These are phyloP conservation scores for Sisymbrium altissimum DNA, from an alignment of 345 rosid species.

Conservation along the genomic window DNA sequence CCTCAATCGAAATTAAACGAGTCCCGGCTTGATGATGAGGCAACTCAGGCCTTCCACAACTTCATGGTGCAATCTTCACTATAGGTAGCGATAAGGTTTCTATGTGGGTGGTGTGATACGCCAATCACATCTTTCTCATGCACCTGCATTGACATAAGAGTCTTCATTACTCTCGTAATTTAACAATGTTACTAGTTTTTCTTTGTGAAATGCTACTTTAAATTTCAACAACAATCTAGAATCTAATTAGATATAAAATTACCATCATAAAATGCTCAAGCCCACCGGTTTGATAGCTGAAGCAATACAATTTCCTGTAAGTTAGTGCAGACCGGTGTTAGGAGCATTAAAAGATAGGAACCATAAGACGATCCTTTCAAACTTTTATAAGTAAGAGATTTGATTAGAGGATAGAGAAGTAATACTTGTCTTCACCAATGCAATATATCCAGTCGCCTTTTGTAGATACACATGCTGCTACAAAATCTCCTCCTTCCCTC, in stretches of 20 bases:
- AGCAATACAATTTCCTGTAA: constrained; percentile 85
- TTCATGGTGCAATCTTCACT: constrained; percentile 63
- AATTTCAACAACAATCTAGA: not conserved
- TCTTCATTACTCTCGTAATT: not conserved
- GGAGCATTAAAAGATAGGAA: not conserved
- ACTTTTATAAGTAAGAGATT: not conserved
- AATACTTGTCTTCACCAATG: constrained; percentile 83
- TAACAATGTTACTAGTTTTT: not conserved
- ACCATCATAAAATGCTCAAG: constrained; percentile 98
- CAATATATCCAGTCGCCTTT: constrained; percentile 98
- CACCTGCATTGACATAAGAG: constrained; percentile 58
- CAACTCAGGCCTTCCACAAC: constrained; percentile 37
- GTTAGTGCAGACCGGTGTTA: constrained; percentile 10
- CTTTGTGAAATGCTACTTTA: not conserved
- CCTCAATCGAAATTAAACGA: not conserved
- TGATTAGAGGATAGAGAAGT: constrained; percentile 8
- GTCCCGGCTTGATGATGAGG: not conserved
- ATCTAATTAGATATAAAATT: constrained; percentile 13
- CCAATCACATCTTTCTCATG: constrained; percentile 93
- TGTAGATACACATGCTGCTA: constrained; percentile 86
- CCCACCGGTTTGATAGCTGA: constrained; percentile 90
- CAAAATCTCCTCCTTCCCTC: constrained; percentile 96
- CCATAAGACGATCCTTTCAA: not conserved
- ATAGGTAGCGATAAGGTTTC: constrained; percentile 73
- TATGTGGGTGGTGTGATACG: constrained; percentile 46